Evolutionary conservation across 352 stramenopile species (phyloP).

Genomic region (Aphanomyces astaci): DNA sequence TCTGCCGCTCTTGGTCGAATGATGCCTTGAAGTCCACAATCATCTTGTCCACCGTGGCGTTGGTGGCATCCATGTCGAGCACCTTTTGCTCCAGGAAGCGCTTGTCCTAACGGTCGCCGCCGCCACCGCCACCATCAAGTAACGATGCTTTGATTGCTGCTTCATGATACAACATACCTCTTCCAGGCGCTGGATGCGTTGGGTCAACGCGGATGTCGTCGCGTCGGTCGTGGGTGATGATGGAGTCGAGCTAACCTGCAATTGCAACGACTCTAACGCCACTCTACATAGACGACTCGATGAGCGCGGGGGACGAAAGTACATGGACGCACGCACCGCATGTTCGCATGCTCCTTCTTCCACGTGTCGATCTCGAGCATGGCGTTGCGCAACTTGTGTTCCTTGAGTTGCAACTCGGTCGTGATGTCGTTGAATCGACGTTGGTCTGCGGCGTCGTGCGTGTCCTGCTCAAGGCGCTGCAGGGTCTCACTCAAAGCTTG

Average conservation of each 20-base stretch:
- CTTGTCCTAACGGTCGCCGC: conserved; percentile 58
- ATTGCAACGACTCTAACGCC: too few relatives aligned
- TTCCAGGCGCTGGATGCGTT: neutral
- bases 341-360: conserved; percentile 38
- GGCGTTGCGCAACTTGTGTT: conserved; percentile 37
- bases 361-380: conserved; percentile 43
- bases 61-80: conserved; percentile 65
- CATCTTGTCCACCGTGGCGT: conserved; percentile 47
- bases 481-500: neutral
- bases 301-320: too few relatives aligned
- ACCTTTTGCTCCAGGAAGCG: conserved; percentile 46
- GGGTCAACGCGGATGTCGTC: neutral
- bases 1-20: conserved; percentile 43
- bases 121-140: too few relatives aligned
- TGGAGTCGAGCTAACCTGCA: conserved; percentile 60
- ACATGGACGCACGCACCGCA: conserved; percentile 25
- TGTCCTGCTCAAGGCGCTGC: neutral
- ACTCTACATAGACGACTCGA: too few relatives aligned
- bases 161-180: too few relatives aligned
- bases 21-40: conserved; percentile 38
- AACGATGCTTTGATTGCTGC: too few relatives aligned
- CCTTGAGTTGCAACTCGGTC: conserved; percentile 32
- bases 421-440: neutral
- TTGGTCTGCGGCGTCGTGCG: conserved; percentile 25
- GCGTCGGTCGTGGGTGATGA: neutral